Evolutionary conservation across 2,329 filamentous ascomycete species (phyloP).

Genomic region (Didymella segeticola): DNA sequence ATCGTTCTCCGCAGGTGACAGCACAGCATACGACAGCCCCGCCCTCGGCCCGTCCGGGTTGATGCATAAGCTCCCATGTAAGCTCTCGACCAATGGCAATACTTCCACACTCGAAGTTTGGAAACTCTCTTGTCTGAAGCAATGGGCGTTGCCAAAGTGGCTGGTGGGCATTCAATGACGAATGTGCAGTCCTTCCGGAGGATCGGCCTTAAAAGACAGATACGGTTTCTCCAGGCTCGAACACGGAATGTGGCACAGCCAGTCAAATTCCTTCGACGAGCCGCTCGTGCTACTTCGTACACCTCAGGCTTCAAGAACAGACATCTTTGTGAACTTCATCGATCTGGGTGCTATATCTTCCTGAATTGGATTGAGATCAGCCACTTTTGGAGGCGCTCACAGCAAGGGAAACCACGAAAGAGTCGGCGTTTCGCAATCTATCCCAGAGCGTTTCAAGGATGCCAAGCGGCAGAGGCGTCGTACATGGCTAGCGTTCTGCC

Average conservation of each 20-base stretch:
- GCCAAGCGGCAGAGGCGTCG: constrained; percentile 17
- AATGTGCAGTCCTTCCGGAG: background rate
- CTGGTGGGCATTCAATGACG: constrained; percentile 2
- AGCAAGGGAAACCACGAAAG: constrained; percentile 7
- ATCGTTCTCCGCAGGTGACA: background rate
- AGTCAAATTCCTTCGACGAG: constrained; percentile 19
- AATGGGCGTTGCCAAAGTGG: constrained; percentile 6
- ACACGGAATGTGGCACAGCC: constrained; percentile 37
- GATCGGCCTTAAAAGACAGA: background rate
- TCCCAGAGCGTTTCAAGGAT: constrained; percentile 17
- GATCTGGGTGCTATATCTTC: background rate
- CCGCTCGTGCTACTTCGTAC: constrained; percentile 35
- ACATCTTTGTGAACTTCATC: background rate
- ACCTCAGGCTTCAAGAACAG: background rate
- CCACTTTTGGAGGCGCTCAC: background rate
- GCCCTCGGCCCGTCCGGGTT: constrained; percentile 9
- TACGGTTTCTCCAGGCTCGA: constrained; percentile 21
- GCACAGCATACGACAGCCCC: background rate
- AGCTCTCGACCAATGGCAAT: background rate
- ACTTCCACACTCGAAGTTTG: background rate
- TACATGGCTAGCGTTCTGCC: constrained; percentile 37
- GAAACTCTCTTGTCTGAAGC: constrained; percentile 14
- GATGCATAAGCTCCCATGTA: background rate
- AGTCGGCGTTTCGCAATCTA: constrained; percentile 10
- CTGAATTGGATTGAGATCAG: background rate